Evolutionary conservation across 1,139 yeast species (phyloP), one percentile per base, ranked within the genome.

Genomic region (Scheffersomyces insectosa): DNA sequence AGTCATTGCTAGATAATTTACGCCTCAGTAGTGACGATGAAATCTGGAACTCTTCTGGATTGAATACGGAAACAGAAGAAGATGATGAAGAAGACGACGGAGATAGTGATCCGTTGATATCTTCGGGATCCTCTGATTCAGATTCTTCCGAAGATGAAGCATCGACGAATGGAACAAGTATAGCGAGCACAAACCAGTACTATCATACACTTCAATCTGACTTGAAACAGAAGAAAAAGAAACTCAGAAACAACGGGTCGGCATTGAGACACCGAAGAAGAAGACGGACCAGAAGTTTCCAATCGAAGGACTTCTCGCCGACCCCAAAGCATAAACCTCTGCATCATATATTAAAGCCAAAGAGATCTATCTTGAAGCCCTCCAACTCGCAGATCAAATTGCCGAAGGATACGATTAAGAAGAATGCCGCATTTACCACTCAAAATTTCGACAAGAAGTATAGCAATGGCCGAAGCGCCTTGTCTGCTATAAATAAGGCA

Each of bases 251-350:
- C 23, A 31, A 31, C 5, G 34, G 34, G 5, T 14, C 34, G 11
- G 15, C 20, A 20, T 39, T 10, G 14, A 28, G 15, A 12, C 41
- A 8, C 33, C 39, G 44, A 47, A 44, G 33, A 40, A 38, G 40
- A 28, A 36, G 37, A 36, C 14, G 32, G 31, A 27, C 20, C 15
- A 39, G 30, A 42, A 42, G 15, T 42, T 38, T 31, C 25, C 33
- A 29, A 38, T 33, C 41, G 37, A 47, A 48, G 37, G 44, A 38
- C 36, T 37, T 39, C n/a, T 69, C 75, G 1, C 77, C 77, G 0
- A 68, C 72, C 0, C 78, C 76, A 0, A 73, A 72, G 45, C 75
- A 70, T 45, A 63, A 65, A 42, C 79, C 79, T 2, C 69, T 74
- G 12, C 79, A 74, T 51, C 70, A 68, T 39, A 64, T 60, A 1